Evolutionary conservation across 495 filamentous ascomycete species (phyloP), one percentile per base, ranked within the genome.

Genomic region (Daldinia loculata): DNA sequence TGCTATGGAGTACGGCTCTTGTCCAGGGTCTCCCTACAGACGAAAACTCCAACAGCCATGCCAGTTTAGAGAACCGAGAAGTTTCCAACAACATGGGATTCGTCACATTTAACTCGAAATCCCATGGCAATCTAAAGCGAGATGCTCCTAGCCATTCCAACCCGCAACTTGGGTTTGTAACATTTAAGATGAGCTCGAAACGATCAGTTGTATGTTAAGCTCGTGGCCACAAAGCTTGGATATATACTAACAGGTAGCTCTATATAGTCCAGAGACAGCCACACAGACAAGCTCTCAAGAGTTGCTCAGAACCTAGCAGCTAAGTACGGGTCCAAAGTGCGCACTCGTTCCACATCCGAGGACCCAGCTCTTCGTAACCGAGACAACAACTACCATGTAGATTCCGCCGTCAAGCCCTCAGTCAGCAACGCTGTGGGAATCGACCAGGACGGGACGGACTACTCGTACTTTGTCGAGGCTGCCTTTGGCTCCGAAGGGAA

Each of bases 371-470:
- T 83, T 51, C 55, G 48, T 2, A 76, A 76, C 45, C 77, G 82
- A 74, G 74, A 69, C 57, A 87, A 89, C 69, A 74, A 75, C 1
- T 93, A 89, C 76, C 71, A 80, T 5, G 84, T 93, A 19, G 82
- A 89, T 38, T 73, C 83, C 38, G 85, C 89, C 26, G 77, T 81
- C 29, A 78, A 79, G 0, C 87, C 92, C 0, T 81, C 84, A 0
- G 71, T 80, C 6, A 74, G 84, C 17, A 85, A 90, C 69, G 90
- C 88, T 61, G 85, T 84, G 12, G 86, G 89, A 6, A 80, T 95
- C 43, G 83, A 90, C 73, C 90, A 95, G 77, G 90, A 93, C 79
- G 92, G 91, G 2, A 85, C 84, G 29, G 92, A 95, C 78, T 90
- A 85, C 64, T 90, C 90, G 6, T 97, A 97, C 82, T 93, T 97